These are phyloP conservation scores for Lycium ferocissimum DNA, from an alignment of 257 asterid species.

Conservation along the genomic window DNA sequence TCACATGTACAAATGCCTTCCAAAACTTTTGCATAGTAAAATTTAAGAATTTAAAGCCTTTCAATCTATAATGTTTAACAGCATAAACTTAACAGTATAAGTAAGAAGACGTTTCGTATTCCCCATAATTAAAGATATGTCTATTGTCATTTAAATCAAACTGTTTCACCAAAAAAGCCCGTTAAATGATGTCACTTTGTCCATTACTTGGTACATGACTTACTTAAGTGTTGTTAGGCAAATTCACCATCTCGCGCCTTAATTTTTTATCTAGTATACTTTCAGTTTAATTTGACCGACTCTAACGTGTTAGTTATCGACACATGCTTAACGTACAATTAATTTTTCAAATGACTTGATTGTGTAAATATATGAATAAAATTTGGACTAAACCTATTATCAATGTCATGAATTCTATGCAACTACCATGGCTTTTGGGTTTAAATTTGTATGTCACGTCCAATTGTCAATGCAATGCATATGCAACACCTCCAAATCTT, in stretches of 20 bases:
- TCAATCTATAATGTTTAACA: not conserved
- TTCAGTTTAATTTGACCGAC: not conserved
- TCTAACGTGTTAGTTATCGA: not conserved
- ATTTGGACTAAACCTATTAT: not conserved
- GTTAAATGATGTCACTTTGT: not conserved
- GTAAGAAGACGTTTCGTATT: not conserved
- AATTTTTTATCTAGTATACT: not conserved
- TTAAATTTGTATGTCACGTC: not conserved
- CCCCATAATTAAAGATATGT: not conserved
- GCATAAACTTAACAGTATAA: not conserved
- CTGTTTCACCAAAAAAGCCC: not conserved
- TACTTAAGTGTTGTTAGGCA: not conserved
- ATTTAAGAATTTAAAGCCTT: not conserved
- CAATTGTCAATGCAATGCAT: not conserved
- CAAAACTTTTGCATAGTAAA: not conserved
- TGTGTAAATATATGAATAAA: not conserved
- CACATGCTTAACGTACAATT: not conserved
- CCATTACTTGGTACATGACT: not conserved
- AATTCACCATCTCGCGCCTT: not conserved
- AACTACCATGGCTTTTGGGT: not conserved
- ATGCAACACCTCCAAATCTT: not conserved
- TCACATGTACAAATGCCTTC: not conserved
- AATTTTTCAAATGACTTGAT: not conserved
- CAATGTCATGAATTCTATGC: not conserved
- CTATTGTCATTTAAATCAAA: not conserved